Evolutionary conservation across 768 basidiomycete genomes (phyloP), one percentile per base, ranked within the genome.

Genomic region (Serendipita sp.): DNA sequence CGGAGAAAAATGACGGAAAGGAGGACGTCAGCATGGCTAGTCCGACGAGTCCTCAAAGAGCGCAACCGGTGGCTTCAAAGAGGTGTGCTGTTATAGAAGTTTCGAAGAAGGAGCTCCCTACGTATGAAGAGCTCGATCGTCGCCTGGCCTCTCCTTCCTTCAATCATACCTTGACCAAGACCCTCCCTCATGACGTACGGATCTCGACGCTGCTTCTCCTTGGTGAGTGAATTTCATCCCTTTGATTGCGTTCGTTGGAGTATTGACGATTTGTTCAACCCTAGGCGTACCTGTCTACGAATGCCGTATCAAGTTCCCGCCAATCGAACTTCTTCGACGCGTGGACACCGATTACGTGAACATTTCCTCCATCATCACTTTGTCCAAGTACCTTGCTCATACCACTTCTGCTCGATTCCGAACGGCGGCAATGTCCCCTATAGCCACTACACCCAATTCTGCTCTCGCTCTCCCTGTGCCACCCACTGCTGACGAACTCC

Each of bases 291-390:
- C 84, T 42, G 85, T 88, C 58, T 88, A 87, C 71, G 84, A 85
- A 69, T 85, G 82, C 71, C 75, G 73, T 60, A 76, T 88, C 9
- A 82, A 80, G 42, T 71, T 77, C 5, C 75, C 75, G 60, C 44
- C 61, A 4, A 73, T 78, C 33, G 28, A 38, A 31, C 75, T 88
- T 51, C 72, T 88, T 65, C 82, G 87, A 67, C 82, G 87, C 66
- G 82, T 88, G 62, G 86, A 88, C 72, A 85, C 85, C 34, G 85
- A 86, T 68, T 88, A 85, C 66, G 85, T 88, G 67, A 85, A 88
- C 70, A 75, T 88, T 50, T 78, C 83, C 44, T 77, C 81, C 22
- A 79, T 86, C 53, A 70, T 79, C 3, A 73, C 75, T 30, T 75
- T 76, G 70, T 22, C 53, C 53, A 24, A 58, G 33, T 33, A 58